Evolutionary conservation across 495 filamentous ascomycete species (phyloP).

Genomic region (Penicillium goetzii): DNA sequence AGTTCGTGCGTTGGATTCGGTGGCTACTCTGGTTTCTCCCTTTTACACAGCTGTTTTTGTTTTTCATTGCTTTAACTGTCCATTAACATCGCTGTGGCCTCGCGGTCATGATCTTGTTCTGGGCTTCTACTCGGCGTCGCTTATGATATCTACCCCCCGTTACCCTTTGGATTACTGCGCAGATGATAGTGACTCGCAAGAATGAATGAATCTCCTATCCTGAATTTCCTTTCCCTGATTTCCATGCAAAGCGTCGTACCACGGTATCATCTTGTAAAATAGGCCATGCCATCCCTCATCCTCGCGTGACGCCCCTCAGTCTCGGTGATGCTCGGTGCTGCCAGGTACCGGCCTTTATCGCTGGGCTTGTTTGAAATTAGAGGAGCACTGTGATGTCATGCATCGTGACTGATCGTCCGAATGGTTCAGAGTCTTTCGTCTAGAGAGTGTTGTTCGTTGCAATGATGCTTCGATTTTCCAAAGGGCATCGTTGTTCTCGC

Average conservation of each 20-base stretch:
- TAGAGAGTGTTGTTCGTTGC: not conserved
- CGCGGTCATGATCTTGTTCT: not conserved
- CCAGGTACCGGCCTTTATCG: slow-evolving; percentile 23
- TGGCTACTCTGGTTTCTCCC: not conserved
- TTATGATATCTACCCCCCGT: slow-evolving; percentile 19
- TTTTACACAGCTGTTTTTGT: slow-evolving; percentile 8
- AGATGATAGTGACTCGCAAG: slow-evolving; percentile 24
- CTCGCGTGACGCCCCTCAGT: not conserved
- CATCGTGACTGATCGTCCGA: not conserved
- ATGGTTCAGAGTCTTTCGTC: not conserved
- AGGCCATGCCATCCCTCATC: not conserved
- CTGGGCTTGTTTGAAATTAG: slow-evolving; percentile 24
- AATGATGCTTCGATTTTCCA: not conserved
- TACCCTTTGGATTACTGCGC: slow-evolving; percentile 14
- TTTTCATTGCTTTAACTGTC: slow-evolving; percentile 8
- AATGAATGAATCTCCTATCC: slow-evolving; percentile 22
- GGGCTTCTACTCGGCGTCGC: slow-evolving; percentile 9
- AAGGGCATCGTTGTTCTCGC: not conserved
- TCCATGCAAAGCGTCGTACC: not conserved
- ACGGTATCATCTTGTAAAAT: not conserved
- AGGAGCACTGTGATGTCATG: slow-evolving; percentile 25
- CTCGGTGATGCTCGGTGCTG: slow-evolving; percentile 15
- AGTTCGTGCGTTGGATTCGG: slow-evolving; percentile 9
- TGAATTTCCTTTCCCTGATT: not conserved
- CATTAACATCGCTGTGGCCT: not conserved